A percentile compares a stretch with the other conserved stretches of the same genome.
These are phyloP conservation scores for Hypsizygus marmoreus DNA, from an alignment of 768 basidiomycete species.

Conservation along the genomic window DNA sequence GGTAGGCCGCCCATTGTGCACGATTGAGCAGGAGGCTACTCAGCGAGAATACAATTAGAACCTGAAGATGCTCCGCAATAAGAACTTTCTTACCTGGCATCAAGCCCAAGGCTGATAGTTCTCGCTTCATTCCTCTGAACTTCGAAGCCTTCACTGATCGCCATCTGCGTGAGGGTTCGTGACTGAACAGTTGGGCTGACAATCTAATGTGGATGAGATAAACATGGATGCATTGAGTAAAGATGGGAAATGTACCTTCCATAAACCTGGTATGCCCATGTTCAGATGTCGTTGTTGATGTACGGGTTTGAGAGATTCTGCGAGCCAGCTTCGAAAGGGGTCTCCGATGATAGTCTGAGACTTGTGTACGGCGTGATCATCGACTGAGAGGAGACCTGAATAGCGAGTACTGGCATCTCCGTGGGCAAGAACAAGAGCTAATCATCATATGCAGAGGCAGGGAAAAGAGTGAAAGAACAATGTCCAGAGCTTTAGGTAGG, in stretches of 20 bases:
- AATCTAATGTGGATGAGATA: neutral
- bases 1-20: slow-evolving; percentile 3
- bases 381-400: no score
- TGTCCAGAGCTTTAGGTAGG: no score
- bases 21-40: neutral
- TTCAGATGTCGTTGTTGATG: no score
- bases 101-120: neutral
- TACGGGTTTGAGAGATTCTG: neutral
- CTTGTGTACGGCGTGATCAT: no score
- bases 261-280: slow-evolving; percentile 3
- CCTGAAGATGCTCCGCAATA: neutral
- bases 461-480: no score
- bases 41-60: no score
- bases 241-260: slow-evolving; percentile 1
- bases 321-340: neutral
- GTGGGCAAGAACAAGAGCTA: no score
- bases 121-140: neutral
- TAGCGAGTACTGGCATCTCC: no score
- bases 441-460: no score
- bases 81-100: neutral
- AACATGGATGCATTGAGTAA: neutral
- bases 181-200: neutral
- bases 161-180: neutral
- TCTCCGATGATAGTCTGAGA: neutral
- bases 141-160: slow-evolving; percentile 1